phyloP scores from a whole-genome alignment of 352 stramenopile species.

The Phytophthora crassamura region DNA sequence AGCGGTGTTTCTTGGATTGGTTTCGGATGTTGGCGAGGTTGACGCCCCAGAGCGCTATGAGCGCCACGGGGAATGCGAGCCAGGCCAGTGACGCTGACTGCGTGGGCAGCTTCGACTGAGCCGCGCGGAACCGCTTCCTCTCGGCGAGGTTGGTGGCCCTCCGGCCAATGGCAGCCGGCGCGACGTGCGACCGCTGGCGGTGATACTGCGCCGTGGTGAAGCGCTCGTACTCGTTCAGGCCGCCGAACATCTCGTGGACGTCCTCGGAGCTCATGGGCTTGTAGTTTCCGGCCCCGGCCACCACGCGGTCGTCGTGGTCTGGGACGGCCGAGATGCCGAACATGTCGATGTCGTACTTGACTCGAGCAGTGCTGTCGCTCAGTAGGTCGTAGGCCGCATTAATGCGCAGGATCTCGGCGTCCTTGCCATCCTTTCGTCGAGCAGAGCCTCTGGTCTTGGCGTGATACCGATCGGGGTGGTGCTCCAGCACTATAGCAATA shows the following conservation, averaged over 20 bases:
- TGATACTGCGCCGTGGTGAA: conserved; percentile 84
- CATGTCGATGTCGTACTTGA: conserved; percentile 77
- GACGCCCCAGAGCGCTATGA: conserved; percentile 66
- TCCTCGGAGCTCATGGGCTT: conserved; percentile 74
- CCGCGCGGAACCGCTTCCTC: conserved; percentile 71
- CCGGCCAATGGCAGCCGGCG: conserved; percentile 63
- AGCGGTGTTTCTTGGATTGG: conserved; percentile 44
- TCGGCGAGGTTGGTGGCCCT: conserved; percentile 67
- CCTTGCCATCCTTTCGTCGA: conserved; percentile 42
- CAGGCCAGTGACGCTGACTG: conserved; percentile 66
- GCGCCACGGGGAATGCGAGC: conserved; percentile 63
- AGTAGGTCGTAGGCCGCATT: conserved; percentile 80
- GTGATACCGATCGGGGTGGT: conserved; percentile 73
- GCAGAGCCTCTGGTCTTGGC: conserved; percentile 31
- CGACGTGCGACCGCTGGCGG: conserved; percentile 54
- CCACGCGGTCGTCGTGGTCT: conserved; percentile 39
- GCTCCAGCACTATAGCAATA: conserved; percentile 55
- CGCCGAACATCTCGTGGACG: conserved; percentile 79
- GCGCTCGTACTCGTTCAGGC: conserved; percentile 75
- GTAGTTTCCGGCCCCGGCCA: conserved; percentile 44
- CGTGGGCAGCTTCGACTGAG: conserved; percentile 59
- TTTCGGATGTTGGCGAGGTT: conserved; percentile 67
- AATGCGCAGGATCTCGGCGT: conserved; percentile 67
- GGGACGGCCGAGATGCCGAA: conserved; percentile 65
- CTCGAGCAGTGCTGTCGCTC: conserved; percentile 50